Conservation (phyloP, 2,329 filamentous ascomycete species). For the Tricladium varicosporioides region DNA sequence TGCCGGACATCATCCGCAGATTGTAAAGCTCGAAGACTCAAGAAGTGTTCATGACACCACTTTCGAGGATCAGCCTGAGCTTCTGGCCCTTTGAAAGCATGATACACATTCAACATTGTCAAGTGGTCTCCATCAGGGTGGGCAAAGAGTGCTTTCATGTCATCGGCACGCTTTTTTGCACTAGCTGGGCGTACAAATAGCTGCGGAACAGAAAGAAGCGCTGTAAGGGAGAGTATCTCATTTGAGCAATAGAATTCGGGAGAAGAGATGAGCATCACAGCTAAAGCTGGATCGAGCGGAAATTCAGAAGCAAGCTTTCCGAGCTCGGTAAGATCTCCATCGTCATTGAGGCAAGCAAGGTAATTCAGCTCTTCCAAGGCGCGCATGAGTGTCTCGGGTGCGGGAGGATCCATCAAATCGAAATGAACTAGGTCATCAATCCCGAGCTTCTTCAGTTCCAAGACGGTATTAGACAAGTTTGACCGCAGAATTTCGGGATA, state of each 20-base stretch:
- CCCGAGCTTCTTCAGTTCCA: conserved; percentile 96
- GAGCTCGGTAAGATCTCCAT: conserved; percentile 85
- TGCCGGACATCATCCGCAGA: conserved; percentile 92
- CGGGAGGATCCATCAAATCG: conserved; percentile 96
- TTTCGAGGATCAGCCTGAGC: conserved; percentile 73
- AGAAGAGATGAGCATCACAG: conserved; percentile 96
- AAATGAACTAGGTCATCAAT: conserved; percentile 96
- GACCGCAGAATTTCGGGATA: conserved; percentile 95
- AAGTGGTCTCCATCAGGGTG: conserved; percentile 94
- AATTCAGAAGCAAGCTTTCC: conserved; percentile 91
- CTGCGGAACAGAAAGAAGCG: conserved; percentile 90
- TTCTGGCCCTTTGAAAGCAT: conserved; percentile 82
- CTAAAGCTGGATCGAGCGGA: conserved; percentile 87
- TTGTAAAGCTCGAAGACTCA: conserved; percentile 82
- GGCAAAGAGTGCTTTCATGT: conserved; percentile 94
- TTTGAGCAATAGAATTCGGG: conserved; percentile 99
- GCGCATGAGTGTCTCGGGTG: conserved; percentile 97
- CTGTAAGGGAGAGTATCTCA: conserved; percentile 93
- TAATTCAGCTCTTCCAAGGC: conserved; percentile 98
- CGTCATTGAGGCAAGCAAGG: conserved; percentile 91
- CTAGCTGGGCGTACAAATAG: conserved; percentile 86
- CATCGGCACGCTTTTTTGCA: conserved; percentile 86
- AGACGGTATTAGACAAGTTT: conserved; percentile 89
- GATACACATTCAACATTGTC: conserved; percentile 95
- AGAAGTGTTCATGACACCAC: conserved; percentile 97